A percentile compares a stretch with the other conserved stretches of the same genome.
These are phyloP conservation scores for Lentinula guzmanii DNA, from an alignment of 768 basidiomycete genomes.

Conservation along the genomic window DNA sequence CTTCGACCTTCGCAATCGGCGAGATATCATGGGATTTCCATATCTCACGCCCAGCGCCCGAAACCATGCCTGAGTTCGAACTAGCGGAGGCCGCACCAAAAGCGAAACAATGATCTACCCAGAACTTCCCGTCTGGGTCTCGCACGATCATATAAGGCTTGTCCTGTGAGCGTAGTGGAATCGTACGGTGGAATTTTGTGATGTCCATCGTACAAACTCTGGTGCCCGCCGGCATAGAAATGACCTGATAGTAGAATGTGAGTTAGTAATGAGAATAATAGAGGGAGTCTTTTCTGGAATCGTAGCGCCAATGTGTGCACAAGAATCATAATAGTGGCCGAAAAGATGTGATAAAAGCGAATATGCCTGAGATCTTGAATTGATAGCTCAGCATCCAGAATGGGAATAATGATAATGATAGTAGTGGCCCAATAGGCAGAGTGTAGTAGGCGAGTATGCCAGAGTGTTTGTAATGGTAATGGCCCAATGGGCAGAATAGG, in stretches of 20 bases:
- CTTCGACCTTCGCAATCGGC: conserved; percentile 14
- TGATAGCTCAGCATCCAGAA: no score
- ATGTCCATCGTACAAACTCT: conserved; percentile 24
- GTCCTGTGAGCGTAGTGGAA: conserved; percentile 20
- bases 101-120: conserved; percentile 7
- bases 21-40: conserved; percentile 13
- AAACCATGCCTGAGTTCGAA: conserved; percentile 17
- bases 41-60: conserved; percentile 18
- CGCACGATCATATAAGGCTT: conserved; percentile 14
- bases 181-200: conserved; percentile 19
- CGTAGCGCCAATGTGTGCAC: no score
- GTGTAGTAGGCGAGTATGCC: no score
- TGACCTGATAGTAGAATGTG: conserved; percentile 9
- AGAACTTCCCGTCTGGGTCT: not conserved
- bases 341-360: no score
- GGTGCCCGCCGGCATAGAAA: conserved; percentile 20
- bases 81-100: conserved; percentile 19
- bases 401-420: no score
- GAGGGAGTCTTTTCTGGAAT: no score
- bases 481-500: no score
- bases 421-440: no score
- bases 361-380: no score
- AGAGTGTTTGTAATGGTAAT: no score
- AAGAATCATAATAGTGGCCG: no score
- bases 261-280: no score